phyloP scores from a whole-genome alignment of 805 yeast genomes.

The Yarrowia yakushimensis region DNA sequence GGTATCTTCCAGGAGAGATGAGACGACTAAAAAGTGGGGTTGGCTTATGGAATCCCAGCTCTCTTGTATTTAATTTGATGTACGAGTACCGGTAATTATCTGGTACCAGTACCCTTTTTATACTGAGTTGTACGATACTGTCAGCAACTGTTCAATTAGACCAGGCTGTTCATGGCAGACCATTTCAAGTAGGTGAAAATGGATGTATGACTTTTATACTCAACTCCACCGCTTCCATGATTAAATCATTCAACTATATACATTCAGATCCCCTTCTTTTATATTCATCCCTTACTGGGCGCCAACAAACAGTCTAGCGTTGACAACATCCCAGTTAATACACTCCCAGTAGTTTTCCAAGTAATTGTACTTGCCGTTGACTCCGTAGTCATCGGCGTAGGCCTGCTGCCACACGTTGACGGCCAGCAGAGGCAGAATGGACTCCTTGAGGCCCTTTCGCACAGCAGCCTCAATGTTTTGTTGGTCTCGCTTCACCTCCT shows the following conservation, averaged over 20 bases:
- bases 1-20: no score
- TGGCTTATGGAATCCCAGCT: no score
- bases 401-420: constrained; percentile 88
- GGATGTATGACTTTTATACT: no score
- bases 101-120: no score
- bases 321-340: constrained; percentile 67
- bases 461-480: constrained; percentile 47
- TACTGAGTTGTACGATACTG: no score
- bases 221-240: background rate
- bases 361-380: constrained; percentile 65
- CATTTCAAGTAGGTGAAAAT: background rate
- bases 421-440: constrained; percentile 63
- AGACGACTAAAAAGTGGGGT: no score
- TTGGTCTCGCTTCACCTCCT: constrained; percentile 35
- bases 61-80: no score
- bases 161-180: no score
- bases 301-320: constrained; percentile 28
- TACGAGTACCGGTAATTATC: no score
- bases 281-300: constrained; percentile 1
- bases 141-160: no score
- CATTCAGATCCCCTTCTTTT: constrained; percentile 1
- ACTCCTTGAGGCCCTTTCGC: constrained; percentile 42
- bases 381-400: constrained; percentile 81
- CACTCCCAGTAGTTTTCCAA: constrained; percentile 71
- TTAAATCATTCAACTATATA: constrained; percentile 10